Conservation (phyloP, 768 basidiomycete genomes). For the Mycena metata region DNA sequence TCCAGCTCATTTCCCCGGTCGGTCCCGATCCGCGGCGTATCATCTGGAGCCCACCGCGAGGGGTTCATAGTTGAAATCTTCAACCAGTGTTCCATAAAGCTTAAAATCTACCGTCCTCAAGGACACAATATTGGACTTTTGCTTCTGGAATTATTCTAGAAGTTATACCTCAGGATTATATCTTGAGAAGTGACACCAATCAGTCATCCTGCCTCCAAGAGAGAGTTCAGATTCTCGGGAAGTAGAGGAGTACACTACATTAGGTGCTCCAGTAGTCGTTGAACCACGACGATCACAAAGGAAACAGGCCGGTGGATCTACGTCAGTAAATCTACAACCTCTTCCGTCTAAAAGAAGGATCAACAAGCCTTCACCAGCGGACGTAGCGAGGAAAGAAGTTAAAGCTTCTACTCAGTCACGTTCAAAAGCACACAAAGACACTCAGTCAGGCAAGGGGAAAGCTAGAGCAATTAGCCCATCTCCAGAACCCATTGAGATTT, state of each 20-base stretch:
- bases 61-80: not conserved
- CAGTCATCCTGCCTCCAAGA: not conserved
- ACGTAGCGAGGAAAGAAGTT: not conserved
- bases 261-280: not conserved
- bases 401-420: no score
- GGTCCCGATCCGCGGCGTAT: not conserved
- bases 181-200: not conserved
- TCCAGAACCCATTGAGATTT: not conserved
- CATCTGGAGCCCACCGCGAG: slow-evolving; percentile 2
- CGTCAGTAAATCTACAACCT: not conserved
- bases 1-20: no score
- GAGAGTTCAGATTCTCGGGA: not conserved
- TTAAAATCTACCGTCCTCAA: not conserved
- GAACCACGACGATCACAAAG: not conserved
- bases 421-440: not conserved
- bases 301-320: not conserved
- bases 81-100: no score
- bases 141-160: not conserved
- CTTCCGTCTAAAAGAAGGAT: not conserved
- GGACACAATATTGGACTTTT: not conserved
- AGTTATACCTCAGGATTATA: not conserved
- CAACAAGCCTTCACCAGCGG: not conserved
- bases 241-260: not conserved
- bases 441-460: not conserved
- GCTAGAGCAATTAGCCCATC: not conserved